Evolutionary conservation across 192 early-diverging fungal species (phyloP).

Genomic region (Podila minutissima): DNA sequence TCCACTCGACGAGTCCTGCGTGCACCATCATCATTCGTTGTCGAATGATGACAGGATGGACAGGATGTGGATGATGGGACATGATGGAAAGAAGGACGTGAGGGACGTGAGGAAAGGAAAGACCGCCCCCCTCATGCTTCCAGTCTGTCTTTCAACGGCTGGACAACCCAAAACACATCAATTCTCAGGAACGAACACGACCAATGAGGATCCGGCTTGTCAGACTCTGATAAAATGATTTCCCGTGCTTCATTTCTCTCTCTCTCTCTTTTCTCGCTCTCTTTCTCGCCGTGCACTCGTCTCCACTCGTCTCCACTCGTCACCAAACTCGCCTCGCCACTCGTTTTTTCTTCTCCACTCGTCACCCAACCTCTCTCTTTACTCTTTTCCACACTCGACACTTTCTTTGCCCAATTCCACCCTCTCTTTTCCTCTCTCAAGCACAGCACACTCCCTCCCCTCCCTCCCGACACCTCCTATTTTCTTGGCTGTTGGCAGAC

Average conservation of each 20-base stretch:
- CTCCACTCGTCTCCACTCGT: neutral
- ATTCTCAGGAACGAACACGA: too few species aligned
- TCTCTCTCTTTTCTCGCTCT: too few species aligned
- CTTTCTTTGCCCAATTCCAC: neutral
- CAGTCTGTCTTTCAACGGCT: too few species aligned
- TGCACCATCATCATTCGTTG: too few species aligned
- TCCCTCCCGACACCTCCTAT: neutral
- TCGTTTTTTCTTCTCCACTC: neutral
- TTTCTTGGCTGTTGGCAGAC: neutral
- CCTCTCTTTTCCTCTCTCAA: neutral
- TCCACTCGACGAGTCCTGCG: too few species aligned
- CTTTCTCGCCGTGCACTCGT: conserved; percentile 2
- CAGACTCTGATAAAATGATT: neutral
- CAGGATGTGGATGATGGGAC: neutral
- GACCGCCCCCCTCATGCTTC: too few species aligned
- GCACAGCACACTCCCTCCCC: neutral
- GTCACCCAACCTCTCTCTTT: neutral
- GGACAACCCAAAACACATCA: too few species aligned
- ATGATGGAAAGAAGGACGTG: neutral
- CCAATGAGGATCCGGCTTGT: too few species aligned
- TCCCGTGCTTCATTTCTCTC: neutral
- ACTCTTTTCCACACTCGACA: neutral
- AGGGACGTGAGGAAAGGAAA: too few species aligned
- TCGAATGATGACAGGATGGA: neutral
- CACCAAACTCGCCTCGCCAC: neutral